Evolutionary conservation across 176 grass and related monocot species (phyloP).

Genomic region (Musa troglodytarum): DNA sequence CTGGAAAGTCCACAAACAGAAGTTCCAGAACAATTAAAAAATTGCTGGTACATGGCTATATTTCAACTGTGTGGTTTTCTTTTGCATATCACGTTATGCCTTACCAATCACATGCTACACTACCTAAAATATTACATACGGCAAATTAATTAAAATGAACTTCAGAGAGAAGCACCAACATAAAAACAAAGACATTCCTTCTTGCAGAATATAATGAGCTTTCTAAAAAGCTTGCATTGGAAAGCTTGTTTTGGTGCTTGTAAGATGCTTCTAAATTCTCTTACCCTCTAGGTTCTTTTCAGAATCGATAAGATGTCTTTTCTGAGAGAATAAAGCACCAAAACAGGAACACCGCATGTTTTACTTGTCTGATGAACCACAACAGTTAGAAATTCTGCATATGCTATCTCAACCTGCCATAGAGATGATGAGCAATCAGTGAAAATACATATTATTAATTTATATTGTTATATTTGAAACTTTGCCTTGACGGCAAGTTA

Average conservation of each 20-base stretch:
- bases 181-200: neutral
- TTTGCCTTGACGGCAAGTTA: neutral
- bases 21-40: no score
- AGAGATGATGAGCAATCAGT: neutral
- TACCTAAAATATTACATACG: neutral
- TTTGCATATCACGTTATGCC: no score
- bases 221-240: neutral
- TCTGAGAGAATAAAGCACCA: slow-evolving; percentile 9
- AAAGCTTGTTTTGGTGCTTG: neutral
- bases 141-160: neutral
- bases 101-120: neutral
- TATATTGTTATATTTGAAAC: neutral
- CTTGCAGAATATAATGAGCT: neutral
- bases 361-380: neutral
- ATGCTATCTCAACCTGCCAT: neutral
- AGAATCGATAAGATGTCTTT: slow-evolving; percentile 16
- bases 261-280: neutral
- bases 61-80: no score
- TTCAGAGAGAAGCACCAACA: neutral
- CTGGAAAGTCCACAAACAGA: neutral
- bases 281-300: slow-evolving; percentile 38
- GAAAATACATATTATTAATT: neutral
- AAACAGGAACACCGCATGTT: slow-evolving; percentile 70
- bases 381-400: neutral
- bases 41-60: no score